phyloP scores from a whole-genome alignment of 306 rosid genomes.

The Benincasa hispida region DNA sequence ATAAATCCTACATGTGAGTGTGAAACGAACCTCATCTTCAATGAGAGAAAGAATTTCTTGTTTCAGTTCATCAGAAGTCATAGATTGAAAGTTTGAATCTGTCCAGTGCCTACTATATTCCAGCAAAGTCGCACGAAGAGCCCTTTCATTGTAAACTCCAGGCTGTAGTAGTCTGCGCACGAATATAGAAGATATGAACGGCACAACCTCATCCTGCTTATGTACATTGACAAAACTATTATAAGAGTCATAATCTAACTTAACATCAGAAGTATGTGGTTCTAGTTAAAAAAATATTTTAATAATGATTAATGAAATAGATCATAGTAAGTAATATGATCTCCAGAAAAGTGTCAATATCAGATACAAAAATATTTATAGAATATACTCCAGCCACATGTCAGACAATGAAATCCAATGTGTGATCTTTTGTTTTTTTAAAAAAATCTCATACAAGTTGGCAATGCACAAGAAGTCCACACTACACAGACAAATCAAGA shows the following conservation, averaged over 20 bases:
- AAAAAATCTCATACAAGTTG: not conserved
- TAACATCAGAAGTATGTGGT: not conserved
- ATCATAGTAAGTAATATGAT: not conserved
- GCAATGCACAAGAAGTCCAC: not conserved
- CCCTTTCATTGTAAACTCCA: conserved; percentile 62
- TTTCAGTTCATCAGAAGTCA: conserved; percentile 71
- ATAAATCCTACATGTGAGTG: conserved; percentile 4
- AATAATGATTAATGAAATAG: not conserved
- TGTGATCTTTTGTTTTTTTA: not conserved
- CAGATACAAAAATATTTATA: not conserved
- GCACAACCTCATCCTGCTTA: conserved; percentile 57
- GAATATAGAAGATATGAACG: conserved; percentile 69
- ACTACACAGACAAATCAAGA: not conserved
- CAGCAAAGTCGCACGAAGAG: conserved; percentile 59
- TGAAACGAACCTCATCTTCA: conserved; percentile 61
- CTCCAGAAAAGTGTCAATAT: not conserved
- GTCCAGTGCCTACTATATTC: conserved; percentile 74
- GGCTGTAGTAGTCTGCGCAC: conserved; percentile 78
- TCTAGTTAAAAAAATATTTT: not conserved
- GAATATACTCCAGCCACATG: not conserved
- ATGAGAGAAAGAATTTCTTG: conserved; percentile 81
- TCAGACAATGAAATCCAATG: not conserved
- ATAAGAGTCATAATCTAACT: conserved; percentile 1
- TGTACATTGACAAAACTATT: conserved; percentile 9
- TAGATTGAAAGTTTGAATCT: conserved; percentile 57